Percentiles rank a stretch among this genome's conserved stretches.
These are phyloP conservation scores for Kodamaea fukazawae DNA, from an alignment of 805 yeast genomes.

Conservation along the genomic window DNA sequence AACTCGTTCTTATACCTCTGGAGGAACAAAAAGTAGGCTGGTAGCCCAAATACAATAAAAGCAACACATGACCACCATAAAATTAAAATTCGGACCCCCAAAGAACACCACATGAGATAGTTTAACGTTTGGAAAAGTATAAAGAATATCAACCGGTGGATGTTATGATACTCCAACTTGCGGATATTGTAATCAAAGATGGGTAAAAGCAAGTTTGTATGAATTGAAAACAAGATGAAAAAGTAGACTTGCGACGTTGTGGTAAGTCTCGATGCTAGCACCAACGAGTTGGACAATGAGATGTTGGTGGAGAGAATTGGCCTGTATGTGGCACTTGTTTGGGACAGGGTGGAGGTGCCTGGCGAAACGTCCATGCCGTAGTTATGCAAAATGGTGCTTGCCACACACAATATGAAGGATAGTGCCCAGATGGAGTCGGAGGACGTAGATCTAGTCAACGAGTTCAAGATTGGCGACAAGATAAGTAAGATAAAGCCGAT, in stretches of 20 bases:
- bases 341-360: constrained; percentile 5
- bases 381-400: constrained; percentile 67
- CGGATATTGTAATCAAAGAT: constrained; percentile 62
- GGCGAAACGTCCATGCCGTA: constrained; percentile 51
- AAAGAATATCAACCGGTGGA: constrained; percentile 22
- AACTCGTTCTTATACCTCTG: constrained; percentile 82
- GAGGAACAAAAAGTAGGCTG: constrained; percentile 64
- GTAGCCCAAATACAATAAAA: constrained; percentile 54
- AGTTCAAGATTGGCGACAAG: constrained; percentile 84
- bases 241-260: constrained; percentile 78
- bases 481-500: constrained; percentile 70
- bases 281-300: constrained; percentile 81
- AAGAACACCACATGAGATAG: constrained; percentile 29
- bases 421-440: constrained; percentile 95
- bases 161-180: constrained; percentile 26
- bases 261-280: constrained; percentile 80
- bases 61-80: constrained; percentile 53
- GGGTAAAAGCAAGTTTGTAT: constrained; percentile 71
- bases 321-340: constrained; percentile 20
- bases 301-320: constrained; percentile 77
- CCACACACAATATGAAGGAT: constrained; percentile 70
- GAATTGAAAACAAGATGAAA: constrained; percentile 71
- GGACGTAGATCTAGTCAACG: constrained; percentile 83
- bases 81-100: constrained; percentile 28
- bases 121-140: constrained; percentile 23